Conservation (phyloP, 345 rosid species). For the Boechera retrofracta region DNA sequence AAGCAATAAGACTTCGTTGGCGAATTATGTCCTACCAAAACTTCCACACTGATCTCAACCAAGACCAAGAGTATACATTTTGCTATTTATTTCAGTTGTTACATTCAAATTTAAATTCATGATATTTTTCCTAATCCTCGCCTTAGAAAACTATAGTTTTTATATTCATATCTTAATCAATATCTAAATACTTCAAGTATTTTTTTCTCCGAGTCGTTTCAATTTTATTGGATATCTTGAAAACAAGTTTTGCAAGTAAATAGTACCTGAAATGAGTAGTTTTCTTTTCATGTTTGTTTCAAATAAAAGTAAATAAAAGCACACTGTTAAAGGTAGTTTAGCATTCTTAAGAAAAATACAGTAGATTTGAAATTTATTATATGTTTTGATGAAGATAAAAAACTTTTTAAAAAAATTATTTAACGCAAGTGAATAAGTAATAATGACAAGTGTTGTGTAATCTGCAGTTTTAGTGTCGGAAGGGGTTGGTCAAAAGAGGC, state of each 20-base stretch:
- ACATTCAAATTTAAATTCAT: no score
- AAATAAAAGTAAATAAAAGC: slow-evolving; percentile 39
- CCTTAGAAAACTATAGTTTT: neutral
- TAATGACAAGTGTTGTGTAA: slow-evolving; percentile 33
- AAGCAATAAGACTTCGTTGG: neutral
- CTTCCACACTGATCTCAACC: no score
- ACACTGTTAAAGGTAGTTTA: slow-evolving; percentile 23
- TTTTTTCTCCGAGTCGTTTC: neutral
- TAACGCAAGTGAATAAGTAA: neutral
- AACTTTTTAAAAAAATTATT: neutral
- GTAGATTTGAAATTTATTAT: slow-evolving; percentile 18
- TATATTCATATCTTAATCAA: neutral
- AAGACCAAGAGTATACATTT: no score
- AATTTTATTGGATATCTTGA: neutral
- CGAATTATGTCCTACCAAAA: no score
- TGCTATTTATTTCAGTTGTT: no score
- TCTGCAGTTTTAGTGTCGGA: slow-evolving; percentile 44
- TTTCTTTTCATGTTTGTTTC: slow-evolving; percentile 29
- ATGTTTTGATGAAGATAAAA: slow-evolving; percentile 14
- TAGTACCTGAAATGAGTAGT: neutral
- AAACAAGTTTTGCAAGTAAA: neutral
- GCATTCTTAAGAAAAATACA: slow-evolving; percentile 35
- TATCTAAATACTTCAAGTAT: no score
- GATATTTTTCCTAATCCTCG: no score
- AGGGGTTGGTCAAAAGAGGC: slow-evolving; percentile 48